Evolutionary conservation across 306 rosid species (phyloP).

Genomic region (Cotoneaster glaucophyllus): DNA sequence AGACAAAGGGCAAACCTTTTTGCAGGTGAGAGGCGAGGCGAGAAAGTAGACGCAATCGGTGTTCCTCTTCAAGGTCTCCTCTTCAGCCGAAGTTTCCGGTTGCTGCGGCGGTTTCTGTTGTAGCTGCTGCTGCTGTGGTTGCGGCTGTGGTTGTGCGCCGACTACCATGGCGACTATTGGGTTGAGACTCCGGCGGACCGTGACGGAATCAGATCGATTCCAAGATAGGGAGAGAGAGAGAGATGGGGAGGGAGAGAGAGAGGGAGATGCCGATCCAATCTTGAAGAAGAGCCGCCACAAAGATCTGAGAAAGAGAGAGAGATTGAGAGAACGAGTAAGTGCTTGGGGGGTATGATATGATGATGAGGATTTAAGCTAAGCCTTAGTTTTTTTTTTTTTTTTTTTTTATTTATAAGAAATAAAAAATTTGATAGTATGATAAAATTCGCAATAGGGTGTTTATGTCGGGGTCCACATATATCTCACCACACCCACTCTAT

Average conservation of each 20-base stretch:
- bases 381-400: conserved; percentile 3
- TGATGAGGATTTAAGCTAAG: conserved; percentile 44
- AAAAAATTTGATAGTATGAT: not conserved
- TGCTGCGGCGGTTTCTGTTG: conserved; percentile 23
- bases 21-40: conserved; percentile 97
- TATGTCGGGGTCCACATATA: not conserved
- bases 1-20: conserved; percentile 48
- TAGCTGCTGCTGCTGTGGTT: conserved; percentile 23
- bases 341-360: conserved; percentile 8
- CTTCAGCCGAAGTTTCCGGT: conserved; percentile 52
- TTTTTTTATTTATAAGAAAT: not conserved
- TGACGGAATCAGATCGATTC: conserved; percentile 16
- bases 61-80: conserved; percentile 83
- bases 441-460: not conserved
- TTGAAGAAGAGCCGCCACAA: conserved; percentile 59
- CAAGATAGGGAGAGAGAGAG: not conserved
- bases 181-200: conserved; percentile 22
- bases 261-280: conserved; percentile 49
- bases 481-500: not conserved
- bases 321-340: conserved; percentile 8
- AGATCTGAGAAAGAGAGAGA: conserved; percentile 10
- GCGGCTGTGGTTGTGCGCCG: conserved; percentile 42
- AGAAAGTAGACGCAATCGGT: conserved; percentile 99
- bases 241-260: not conserved
- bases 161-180: conserved; percentile 57